Base-by-base conservation (phyloP, 1,284 basidiomycete genomes). In the Abortiporus biennis region DNA sequence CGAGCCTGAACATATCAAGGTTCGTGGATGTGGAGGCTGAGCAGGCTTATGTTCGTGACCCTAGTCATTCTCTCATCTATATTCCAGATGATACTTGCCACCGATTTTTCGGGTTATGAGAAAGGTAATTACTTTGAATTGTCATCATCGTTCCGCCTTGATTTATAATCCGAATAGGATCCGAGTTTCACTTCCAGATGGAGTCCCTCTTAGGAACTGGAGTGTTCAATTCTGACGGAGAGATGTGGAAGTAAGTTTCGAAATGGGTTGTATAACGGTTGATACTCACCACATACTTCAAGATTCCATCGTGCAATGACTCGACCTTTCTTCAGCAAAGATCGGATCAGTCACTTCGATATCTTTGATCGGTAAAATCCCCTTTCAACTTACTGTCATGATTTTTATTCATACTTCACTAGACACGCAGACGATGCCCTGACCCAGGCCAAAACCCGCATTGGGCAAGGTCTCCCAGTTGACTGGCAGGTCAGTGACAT, bases 261-360 rank as follows among this genome's bases (percentile, higher is more conserved):
- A 29, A 8, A 9, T 1, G 16, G 16, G 9, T 11, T 3, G 29
- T n/a, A 9, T 19, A 13, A 35, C 12, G 38, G 11, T 12, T 11
- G 17, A 15, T 44, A 9, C 9, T 13, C 33, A 0, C 3, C 30
- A 15, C 8, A 15, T 30, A 13, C 40, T 1, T 3, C 4, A 8
- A 74, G 72, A 50, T 70, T 72, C 51, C 74, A 76, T 48, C 65
- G 74, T 19, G 57, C 63, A 1, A 72, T 77, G 62, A 69, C 73
- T 0, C 62, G 74, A 3, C 76, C 76, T 0, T 76, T 74, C 55
- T 76, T 78, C 49, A 68, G 58, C 43, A 60, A 60, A n/a, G 70
- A 74, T 30, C 60, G 69, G 6, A 70, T 74, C 42, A 65, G 61
- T 36, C 66, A 77, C 44, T 72, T 73, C 33, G 72, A 77, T 16